Evolutionary conservation across 192 early-diverging fungal genomes (phyloP).

Genomic region (Backusella tarrabulga): DNA sequence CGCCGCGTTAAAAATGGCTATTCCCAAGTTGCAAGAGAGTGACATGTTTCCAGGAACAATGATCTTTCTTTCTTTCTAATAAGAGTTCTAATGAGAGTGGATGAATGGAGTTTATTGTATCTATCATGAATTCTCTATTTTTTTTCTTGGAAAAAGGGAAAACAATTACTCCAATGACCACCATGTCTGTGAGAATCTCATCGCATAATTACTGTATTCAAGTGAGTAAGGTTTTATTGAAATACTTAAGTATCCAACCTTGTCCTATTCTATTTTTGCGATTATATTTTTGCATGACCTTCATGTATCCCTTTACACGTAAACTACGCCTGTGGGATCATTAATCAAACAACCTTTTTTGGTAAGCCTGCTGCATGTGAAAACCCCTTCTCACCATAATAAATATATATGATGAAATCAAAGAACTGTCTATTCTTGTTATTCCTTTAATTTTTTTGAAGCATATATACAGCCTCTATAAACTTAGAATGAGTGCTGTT

Average conservation of each 20-base stretch:
- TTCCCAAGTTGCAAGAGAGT: background rate
- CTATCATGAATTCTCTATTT: background rate
- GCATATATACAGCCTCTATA: too few relatives aligned
- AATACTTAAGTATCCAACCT: background rate
- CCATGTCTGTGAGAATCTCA: background rate
- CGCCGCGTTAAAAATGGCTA: conserved; percentile 1
- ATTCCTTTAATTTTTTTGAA: background rate
- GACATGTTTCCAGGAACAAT: background rate
- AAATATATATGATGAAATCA: background rate
- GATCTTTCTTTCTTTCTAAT: background rate
- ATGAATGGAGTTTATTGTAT: background rate
- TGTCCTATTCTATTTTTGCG: background rate
- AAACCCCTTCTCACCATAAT: background rate
- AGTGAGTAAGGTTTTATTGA: background rate
- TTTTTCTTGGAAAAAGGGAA: background rate
- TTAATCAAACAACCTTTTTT: background rate
- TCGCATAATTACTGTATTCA: background rate
- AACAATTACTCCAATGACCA: background rate
- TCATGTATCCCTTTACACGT: background rate
- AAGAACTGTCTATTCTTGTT: too few relatives aligned
- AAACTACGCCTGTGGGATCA: background rate
- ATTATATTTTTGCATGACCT: background rate
- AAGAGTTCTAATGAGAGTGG: background rate
- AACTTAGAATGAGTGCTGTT: too few relatives aligned
- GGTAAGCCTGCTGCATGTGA: background rate